Evolutionary conservation across 768 basidiomycete genomes (phyloP).

Genomic region (Crucibulum laeve): DNA sequence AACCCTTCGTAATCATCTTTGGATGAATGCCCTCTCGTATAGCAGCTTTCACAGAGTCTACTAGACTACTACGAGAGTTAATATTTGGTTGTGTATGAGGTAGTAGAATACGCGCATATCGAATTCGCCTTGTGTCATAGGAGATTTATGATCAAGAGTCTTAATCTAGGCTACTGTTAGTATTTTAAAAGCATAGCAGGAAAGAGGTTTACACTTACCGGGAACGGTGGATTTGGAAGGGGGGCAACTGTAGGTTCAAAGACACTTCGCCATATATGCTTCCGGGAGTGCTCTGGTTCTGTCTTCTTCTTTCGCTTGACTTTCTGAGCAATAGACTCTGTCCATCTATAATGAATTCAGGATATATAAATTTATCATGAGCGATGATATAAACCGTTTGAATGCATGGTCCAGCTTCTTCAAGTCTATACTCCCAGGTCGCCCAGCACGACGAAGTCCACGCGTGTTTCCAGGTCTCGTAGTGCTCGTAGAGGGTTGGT

Average conservation of each 20-base stretch:
- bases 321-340: constrained; percentile 81
- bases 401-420: constrained; percentile 79
- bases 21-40: constrained; percentile 80
- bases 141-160: constrained; percentile 76
- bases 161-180: constrained; percentile 55
- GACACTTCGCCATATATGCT: constrained; percentile 76
- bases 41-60: constrained; percentile 61
- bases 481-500: constrained; percentile 18
- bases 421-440: constrained; percentile 72
- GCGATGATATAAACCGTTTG: constrained; percentile 49
- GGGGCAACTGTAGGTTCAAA: constrained; percentile 61
- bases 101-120: constrained; percentile 47
- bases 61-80: constrained; percentile 36
- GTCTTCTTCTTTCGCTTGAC: constrained; percentile 79
- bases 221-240: constrained; percentile 24
- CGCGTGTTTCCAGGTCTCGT: constrained; percentile 16
- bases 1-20: constrained; percentile 88
- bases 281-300: constrained; percentile 55
- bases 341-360: constrained; percentile 56
- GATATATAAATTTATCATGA: constrained; percentile 1
- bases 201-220: constrained; percentile 23
- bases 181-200: constrained; percentile 5
- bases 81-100: neutral
- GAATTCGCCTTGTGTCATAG: constrained; percentile 73
- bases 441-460: constrained; percentile 30